Evolutionary conservation across 148 eudicot genomes (phyloP), one percentile per base, ranked within the genome.

Genomic region (Hydrangea macrophylla): DNA sequence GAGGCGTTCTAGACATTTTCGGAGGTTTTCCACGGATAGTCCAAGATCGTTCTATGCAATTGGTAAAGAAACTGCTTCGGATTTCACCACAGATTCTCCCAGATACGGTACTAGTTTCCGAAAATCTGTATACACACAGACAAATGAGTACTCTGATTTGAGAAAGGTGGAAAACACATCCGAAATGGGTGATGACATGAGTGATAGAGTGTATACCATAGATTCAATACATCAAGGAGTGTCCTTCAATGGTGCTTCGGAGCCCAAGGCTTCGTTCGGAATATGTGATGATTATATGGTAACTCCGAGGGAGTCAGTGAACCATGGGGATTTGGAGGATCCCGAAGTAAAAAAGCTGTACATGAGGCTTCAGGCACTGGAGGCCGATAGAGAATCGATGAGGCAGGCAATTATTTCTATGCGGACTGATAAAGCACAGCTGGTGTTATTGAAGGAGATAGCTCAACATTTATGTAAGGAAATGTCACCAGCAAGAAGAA

Each of bases 381-480:
- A 92, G 75, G 98, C 96, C 73, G 96, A 92, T 72, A 83, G 93
- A 71, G 96, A 92, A 76, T 82, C 93, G 5, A 83, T 92, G 96
- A 85, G 88, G 80, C 92, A 84, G 64, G 77, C 90, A n/a, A 72
- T 92, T 58, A 76, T 87, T 67, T 82, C 90, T 62, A 85, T 87
- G 84, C 83, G 89, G 60, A 89, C 92, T 36, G 96, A 92, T 79
- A 89, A 92, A 82, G 96, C 96, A 25, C 98, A 92, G 62, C 37
- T 87, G 68, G 85, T 89, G 17, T 74, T 92, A 70, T 82, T 89
- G 60, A 85, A 88, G 78, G 96, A 92, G 79, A 92, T 92, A 63
- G 96, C 96, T 77, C 96, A 89, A 69, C 86, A 92, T 58, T 62
- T 89, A 73, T 89, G 88, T 68, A 89, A 84, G 71, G 93, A 89